A percentile compares a stretch with the other conserved stretches of the same genome.
These are phyloP conservation scores for Penicillium decumbens DNA, from an alignment of 2,329 filamentous ascomycete species.

Conservation along the genomic window DNA sequence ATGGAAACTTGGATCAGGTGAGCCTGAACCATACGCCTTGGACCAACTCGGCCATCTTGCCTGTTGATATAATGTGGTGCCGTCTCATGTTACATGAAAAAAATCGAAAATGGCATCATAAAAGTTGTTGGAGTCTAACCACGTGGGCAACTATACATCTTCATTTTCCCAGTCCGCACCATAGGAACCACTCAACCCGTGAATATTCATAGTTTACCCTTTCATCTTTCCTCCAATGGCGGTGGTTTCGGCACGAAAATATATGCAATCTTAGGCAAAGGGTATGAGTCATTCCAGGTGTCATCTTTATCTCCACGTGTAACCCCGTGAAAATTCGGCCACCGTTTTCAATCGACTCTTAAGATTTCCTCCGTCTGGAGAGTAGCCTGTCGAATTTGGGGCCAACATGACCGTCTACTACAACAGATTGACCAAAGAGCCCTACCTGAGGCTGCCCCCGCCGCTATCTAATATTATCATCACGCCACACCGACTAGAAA, in stretches of 20 bases:
- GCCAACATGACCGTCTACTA: conserved; percentile 18
- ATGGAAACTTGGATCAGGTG: conserved; percentile 21
- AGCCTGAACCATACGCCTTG: conserved; percentile 26
- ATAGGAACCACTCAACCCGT: background rate
- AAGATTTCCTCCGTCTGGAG: no score
- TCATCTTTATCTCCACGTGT: background rate
- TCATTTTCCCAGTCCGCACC: background rate
- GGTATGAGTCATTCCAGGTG: background rate
- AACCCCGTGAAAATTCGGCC: background rate
- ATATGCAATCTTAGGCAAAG: background rate
- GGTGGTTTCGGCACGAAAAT: background rate
- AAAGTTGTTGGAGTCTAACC: no score
- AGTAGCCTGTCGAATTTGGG: background rate
- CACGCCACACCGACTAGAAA: conserved; percentile 21
- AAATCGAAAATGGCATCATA: no score
- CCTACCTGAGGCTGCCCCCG: conserved; percentile 24
- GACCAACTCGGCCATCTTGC: conserved; percentile 34
- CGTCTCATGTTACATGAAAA: no score
- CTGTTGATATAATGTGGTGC: background rate
- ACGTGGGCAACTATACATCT: no score
- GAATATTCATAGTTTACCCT: background rate
- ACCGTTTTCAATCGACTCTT: background rate
- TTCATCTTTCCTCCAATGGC: background rate
- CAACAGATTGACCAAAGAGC: conserved; percentile 18
- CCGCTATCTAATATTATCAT: conserved; percentile 26